Evolutionary conservation across 2,329 filamentous ascomycete genomes (phyloP).

Genomic region (Sclerotinia nivalis): DNA sequence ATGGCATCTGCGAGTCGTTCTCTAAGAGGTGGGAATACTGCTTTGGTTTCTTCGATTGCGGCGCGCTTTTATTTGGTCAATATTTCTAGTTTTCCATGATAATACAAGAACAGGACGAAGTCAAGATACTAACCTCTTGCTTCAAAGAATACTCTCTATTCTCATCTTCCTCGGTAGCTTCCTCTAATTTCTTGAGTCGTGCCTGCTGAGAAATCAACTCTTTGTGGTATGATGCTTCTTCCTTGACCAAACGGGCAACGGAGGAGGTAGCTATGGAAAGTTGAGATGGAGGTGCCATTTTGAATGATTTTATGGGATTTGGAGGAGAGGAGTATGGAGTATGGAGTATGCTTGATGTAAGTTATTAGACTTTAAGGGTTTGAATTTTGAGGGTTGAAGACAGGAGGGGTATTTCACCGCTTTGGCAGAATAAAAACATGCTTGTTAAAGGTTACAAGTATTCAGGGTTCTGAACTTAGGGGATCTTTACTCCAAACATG

Average conservation of each 20-base stretch:
- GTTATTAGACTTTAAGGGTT: neutral
- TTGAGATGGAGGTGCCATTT: slow-evolving; percentile 74
- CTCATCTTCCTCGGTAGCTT: slow-evolving; percentile 59
- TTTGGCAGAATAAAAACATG: slow-evolving; percentile 3
- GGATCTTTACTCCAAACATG: neutral
- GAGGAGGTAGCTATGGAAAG: slow-evolving; percentile 79
- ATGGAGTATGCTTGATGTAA: neutral
- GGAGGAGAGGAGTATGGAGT: neutral
- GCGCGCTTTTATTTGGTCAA: slow-evolving; percentile 31
- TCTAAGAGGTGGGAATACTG: slow-evolving; percentile 72
- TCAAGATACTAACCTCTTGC: slow-evolving; percentile 69
- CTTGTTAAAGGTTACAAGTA: neutral
- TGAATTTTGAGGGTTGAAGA: neutral
- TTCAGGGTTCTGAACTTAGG: neutral
- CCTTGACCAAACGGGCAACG: slow-evolving; percentile 83
- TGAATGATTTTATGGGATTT: neutral
- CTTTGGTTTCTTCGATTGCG: slow-evolving; percentile 84
- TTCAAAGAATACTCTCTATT: slow-evolving; percentile 79
- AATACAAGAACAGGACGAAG: neutral
- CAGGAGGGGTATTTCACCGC: slow-evolving; percentile 11
- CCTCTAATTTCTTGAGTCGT: slow-evolving; percentile 61
- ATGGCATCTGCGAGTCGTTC: slow-evolving; percentile 71
- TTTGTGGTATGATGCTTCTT: slow-evolving; percentile 86
- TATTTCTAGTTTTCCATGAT: neutral
- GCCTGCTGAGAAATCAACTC: slow-evolving; percentile 76